Evolutionary conservation across 495 filamentous ascomycete species (phyloP).

Genomic region (Penicillium longicatenatum): DNA sequence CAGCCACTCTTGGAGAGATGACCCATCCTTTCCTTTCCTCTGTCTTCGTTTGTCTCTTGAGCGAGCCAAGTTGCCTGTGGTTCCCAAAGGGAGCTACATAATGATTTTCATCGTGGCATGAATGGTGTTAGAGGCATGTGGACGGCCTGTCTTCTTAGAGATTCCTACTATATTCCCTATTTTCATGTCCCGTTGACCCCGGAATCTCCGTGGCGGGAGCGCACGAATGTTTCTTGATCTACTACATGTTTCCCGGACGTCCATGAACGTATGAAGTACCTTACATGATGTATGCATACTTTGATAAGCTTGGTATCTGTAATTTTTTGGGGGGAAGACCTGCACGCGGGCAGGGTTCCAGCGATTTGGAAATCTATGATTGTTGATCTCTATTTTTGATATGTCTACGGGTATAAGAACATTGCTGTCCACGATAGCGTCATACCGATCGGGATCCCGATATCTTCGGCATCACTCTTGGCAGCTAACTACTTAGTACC

Average conservation of each 20-base stretch:
- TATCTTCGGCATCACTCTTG: neutral
- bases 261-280: conserved; percentile 38
- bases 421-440: neutral
- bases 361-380: conserved; percentile 16
- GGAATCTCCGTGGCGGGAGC: conserved; percentile 16
- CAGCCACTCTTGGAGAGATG: conserved; percentile 22
- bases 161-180: neutral
- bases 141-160: conserved; percentile 4
- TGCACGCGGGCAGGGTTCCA: conserved; percentile 15
- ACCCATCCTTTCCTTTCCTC: conserved; percentile 18
- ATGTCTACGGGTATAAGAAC: neutral
- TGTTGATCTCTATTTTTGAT: conserved; percentile 1
- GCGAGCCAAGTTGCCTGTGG: conserved; percentile 6
- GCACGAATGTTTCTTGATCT: conserved; percentile 23
- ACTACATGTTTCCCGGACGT: conserved; percentile 28
- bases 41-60: conserved; percentile 17
- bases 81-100: conserved; percentile 18
- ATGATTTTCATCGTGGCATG: conserved; percentile 23
- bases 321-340: conserved; percentile 19
- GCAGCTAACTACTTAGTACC: too few relatives aligned
- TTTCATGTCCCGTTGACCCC: conserved; percentile 23
- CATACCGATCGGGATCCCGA: neutral
- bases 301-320: conserved; percentile 18
- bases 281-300: conserved; percentile 46
- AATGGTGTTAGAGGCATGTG: conserved; percentile 18